Percentiles rank a stretch among this genome's conserved stretches.
Conservation (phyloP, 352 stramenopile species). For the Globisporangium paroecandrum region DNA sequence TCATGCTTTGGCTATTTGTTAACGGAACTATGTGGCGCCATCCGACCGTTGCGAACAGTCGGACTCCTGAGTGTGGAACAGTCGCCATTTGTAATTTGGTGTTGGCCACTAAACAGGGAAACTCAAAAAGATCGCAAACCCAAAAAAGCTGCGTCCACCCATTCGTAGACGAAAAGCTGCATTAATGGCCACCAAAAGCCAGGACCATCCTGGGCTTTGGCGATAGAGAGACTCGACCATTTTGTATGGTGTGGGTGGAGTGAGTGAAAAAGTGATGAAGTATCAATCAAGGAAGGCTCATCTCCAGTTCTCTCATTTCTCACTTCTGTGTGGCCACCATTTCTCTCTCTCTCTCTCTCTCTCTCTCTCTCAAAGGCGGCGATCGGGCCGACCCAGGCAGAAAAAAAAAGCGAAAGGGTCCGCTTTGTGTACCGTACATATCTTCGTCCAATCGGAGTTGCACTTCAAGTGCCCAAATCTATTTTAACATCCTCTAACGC, state of each 20-base stretch:
- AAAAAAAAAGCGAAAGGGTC: neutral
- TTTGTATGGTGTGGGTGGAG: too few relatives aligned
- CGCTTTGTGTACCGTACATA: neutral
- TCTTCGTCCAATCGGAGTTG: neutral
- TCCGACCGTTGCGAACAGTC: neutral
- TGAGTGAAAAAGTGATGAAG: neutral
- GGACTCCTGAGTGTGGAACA: too few relatives aligned
- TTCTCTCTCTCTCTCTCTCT: too few relatives aligned
- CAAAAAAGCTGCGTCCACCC: too few relatives aligned
- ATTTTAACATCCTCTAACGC: neutral
- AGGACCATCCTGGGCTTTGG: too few relatives aligned
- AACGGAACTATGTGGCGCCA: neutral
- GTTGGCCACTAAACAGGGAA: neutral
- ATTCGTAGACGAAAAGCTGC: too few relatives aligned
- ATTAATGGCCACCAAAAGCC: too few relatives aligned
- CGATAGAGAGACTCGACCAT: too few relatives aligned
- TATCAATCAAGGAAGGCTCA: neutral
- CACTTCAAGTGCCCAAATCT: neutral
- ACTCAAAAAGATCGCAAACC: neutral
- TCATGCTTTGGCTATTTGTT: neutral
- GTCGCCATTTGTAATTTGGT: neutral
- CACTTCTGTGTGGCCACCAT: neutral
- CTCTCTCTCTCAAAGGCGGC: too few relatives aligned
- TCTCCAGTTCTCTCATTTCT: neutral
- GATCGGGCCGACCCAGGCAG: neutral